phyloP scores from a whole-genome alignment of 2,329 filamentous ascomycete genomes.

The Madurella mycetomatis region DNA sequence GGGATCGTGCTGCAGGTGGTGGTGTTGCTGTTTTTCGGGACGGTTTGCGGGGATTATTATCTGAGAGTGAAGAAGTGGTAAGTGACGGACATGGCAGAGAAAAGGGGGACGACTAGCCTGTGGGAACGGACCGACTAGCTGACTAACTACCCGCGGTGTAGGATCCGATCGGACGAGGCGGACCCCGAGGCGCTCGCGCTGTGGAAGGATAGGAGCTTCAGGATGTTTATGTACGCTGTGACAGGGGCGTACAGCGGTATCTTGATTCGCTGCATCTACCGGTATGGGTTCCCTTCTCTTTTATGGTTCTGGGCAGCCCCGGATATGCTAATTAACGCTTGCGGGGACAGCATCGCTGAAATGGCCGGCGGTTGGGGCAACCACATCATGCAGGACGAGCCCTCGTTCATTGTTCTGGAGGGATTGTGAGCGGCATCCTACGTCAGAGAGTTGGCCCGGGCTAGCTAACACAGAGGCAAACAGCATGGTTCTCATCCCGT shows the following conservation, averaged over 20 bases:
- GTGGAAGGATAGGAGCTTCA: slow-evolving; percentile 42
- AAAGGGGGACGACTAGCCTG: no score
- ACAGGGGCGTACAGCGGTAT: slow-evolving; percentile 42
- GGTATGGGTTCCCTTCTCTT: slow-evolving; percentile 34
- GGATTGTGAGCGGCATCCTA: slow-evolving; percentile 37
- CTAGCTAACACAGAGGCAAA: not conserved
- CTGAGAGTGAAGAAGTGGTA: slow-evolving; percentile 36
- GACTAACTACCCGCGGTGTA: not conserved
- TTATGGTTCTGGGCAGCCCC: not conserved
- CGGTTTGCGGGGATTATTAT: slow-evolving; percentile 42
- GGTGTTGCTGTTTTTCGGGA: slow-evolving; percentile 45
- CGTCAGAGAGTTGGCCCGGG: no score
- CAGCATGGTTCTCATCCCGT: slow-evolving; percentile 48
- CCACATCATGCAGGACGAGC: slow-evolving; percentile 58
- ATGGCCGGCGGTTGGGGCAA: slow-evolving; percentile 63
- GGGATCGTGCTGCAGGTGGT: slow-evolving; percentile 51
- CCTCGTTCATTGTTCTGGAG: slow-evolving; percentile 56
- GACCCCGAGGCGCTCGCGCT: slow-evolving; percentile 32
- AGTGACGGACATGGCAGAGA: not conserved
- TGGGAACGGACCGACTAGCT: no score
- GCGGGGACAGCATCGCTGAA: slow-evolving; percentile 49
- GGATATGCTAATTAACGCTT: not conserved
- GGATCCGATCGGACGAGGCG: slow-evolving; percentile 33
- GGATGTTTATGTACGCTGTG: slow-evolving; percentile 43
- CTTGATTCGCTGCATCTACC: slow-evolving; percentile 51